phyloP scores from a whole-genome alignment of 2,329 filamentous ascomycete species.

The Diaporthe citrichinensis region DNA sequence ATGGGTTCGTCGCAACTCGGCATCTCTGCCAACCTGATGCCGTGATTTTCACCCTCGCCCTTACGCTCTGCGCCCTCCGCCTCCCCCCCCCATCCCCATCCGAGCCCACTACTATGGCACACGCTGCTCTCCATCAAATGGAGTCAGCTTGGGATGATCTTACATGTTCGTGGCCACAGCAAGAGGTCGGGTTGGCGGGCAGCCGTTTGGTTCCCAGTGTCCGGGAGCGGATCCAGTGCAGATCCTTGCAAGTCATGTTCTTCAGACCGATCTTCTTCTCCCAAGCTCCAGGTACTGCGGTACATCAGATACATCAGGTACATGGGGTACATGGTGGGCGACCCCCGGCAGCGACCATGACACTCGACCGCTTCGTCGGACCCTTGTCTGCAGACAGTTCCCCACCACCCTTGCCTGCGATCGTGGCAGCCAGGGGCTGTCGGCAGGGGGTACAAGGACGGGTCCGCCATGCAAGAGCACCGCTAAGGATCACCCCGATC shows the following conservation, averaged over 20 bases:
- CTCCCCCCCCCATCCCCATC: background rate
- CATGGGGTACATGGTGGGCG: conserved; percentile 15
- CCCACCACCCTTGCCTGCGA: conserved; percentile 40
- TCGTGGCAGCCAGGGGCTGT: conserved; percentile 37
- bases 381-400: conserved; percentile 39
- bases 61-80: background rate
- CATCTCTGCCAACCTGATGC: conserved; percentile 32
- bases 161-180: conserved; percentile 33
- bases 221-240: conserved; percentile 33
- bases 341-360: conserved; percentile 25
- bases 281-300: conserved; percentile 2
- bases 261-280: conserved; percentile 31
- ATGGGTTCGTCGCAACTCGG: conserved; percentile 40
- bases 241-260: conserved; percentile 40
- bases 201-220: conserved; percentile 37
- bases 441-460: conserved; percentile 40
- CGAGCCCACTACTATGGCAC: conserved; percentile 1
- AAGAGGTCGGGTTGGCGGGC: conserved; percentile 35
- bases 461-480: conserved; percentile 46
- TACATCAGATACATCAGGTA: conserved; percentile 2
- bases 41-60: background rate
- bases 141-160: conserved; percentile 36
- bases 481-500: conserved; percentile 51
- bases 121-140: conserved; percentile 8
- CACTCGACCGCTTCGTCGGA: conserved; percentile 32